Conservation (phyloP, 2,329 filamentous ascomycete genomes). For the Fusarium caatingaense region DNA sequence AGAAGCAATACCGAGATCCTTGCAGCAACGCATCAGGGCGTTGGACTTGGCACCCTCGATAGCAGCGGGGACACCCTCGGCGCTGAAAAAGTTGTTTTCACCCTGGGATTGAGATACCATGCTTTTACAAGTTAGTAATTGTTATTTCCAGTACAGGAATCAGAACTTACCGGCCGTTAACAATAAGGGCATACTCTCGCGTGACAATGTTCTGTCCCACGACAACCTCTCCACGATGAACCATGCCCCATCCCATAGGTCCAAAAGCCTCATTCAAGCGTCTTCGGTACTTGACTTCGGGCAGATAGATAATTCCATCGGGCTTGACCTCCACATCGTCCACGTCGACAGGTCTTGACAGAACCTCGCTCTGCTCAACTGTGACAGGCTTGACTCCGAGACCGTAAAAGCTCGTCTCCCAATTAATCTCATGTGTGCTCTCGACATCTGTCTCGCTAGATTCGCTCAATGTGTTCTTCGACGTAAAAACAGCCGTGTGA, state of each 20-base stretch:
- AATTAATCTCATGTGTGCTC: slow-evolving; percentile 66
- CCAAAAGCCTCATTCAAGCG: slow-evolving; percentile 93
- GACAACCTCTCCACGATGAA: slow-evolving; percentile 85
- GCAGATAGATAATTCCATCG: slow-evolving; percentile 94
- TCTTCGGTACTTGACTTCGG: slow-evolving; percentile 96
- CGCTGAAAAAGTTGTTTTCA: slow-evolving; percentile 92
- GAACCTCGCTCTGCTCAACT: slow-evolving; percentile 73
- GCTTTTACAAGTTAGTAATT: slow-evolving; percentile 57
- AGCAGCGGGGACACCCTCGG: slow-evolving; percentile 91
- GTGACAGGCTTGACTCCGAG: slow-evolving; percentile 78
- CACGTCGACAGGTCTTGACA: slow-evolving; percentile 73
- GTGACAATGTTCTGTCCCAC: slow-evolving; percentile 86
- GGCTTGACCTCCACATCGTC: slow-evolving; percentile 96
- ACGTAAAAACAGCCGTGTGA: slow-evolving; percentile 13
- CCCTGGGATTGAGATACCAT: slow-evolving; percentile 93
- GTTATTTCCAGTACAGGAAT: neutral
- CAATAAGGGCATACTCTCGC: slow-evolving; percentile 92
- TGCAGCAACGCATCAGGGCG: slow-evolving; percentile 97
- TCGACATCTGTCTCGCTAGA: slow-evolving; percentile 20
- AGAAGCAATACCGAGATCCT: slow-evolving; percentile 92
- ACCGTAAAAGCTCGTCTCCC: slow-evolving; percentile 86
- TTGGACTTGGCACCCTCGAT: slow-evolving; percentile 98
- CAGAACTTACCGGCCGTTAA: slow-evolving; percentile 79
- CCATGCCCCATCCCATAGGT: slow-evolving; percentile 94
- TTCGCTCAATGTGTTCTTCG: slow-evolving; percentile 24